A percentile compares a stretch with the other conserved stretches of the same genome.
Conservation (phyloP, 192 early-diverging fungal genomes). For the Mortierella claussenii region DNA sequence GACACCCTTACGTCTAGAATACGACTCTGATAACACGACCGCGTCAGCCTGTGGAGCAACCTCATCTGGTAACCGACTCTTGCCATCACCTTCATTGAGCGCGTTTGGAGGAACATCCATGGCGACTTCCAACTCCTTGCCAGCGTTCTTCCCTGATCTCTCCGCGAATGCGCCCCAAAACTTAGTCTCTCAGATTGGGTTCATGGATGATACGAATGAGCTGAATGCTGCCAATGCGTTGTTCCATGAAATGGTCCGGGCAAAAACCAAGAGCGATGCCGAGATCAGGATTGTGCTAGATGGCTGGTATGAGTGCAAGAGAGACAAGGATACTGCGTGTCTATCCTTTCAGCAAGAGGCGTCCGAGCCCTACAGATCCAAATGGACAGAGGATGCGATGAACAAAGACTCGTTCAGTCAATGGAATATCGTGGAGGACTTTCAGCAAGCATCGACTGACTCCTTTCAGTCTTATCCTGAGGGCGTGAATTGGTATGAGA, state of each 20-base stretch:
- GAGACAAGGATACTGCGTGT: slow-evolving; percentile 33
- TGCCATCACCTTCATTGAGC: slow-evolving; percentile 42
- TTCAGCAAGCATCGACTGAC: background rate
- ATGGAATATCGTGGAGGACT: slow-evolving; percentile 5
- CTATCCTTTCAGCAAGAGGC: slow-evolving; percentile 24
- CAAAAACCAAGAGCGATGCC: slow-evolving; percentile 47
- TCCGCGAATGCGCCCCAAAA: slow-evolving; percentile 49
- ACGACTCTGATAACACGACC: slow-evolving; percentile 45
- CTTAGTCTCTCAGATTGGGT: slow-evolving; percentile 50
- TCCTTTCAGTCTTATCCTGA: background rate
- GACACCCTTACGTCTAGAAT: slow-evolving; percentile 30
- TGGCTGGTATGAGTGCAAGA: slow-evolving; percentile 51
- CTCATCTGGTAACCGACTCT: slow-evolving; percentile 13
- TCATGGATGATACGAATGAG: slow-evolving; percentile 52
- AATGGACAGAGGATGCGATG: slow-evolving; percentile 12
- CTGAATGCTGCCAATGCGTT: slow-evolving; percentile 39
- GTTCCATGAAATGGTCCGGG: slow-evolving; percentile 38
- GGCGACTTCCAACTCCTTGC: slow-evolving; percentile 29
- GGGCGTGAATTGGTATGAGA: slow-evolving; percentile 27
- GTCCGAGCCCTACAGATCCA: slow-evolving; percentile 9
- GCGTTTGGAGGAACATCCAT: slow-evolving; percentile 25
- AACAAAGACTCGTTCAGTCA: slow-evolving; percentile 10
- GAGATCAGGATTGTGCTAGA: slow-evolving; percentile 45
- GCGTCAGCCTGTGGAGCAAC: slow-evolving; percentile 13
- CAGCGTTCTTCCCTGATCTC: slow-evolving; percentile 44